These are phyloP conservation scores for Lyophyllum decastes DNA, from an alignment of 768 basidiomycete genomes.

Conservation along the genomic window DNA sequence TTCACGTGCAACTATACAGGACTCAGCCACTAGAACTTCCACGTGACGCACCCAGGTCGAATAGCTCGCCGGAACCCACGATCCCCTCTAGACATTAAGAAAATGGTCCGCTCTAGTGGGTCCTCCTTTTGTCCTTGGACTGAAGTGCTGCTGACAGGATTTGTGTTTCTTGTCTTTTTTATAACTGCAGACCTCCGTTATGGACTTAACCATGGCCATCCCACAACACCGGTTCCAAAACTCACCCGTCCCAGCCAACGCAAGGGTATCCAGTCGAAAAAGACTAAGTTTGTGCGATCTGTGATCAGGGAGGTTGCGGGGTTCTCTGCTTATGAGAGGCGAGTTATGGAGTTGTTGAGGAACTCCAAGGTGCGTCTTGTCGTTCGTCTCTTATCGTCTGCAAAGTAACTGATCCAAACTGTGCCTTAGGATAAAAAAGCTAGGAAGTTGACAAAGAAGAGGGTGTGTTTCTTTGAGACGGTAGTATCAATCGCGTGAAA, in stretches of 20 bases:
- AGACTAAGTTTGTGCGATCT: slow-evolving; percentile 92
- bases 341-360: slow-evolving; percentile 96
- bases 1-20: slow-evolving; percentile 55
- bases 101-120: slow-evolving; percentile 82
- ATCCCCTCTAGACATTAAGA: slow-evolving; percentile 57
- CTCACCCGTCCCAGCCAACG: slow-evolving; percentile 79
- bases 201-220: slow-evolving; percentile 87
- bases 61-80: slow-evolving; percentile 31
- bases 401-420: not conserved
- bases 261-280: slow-evolving; percentile 88
- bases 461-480: slow-evolving; percentile 58
- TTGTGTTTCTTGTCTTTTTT: not conserved
- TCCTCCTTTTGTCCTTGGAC: slow-evolving; percentile 8
- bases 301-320: slow-evolving; percentile 96
- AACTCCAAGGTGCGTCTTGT: slow-evolving; percentile 82
- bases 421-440: slow-evolving; percentile 91
- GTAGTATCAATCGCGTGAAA: not conserved
- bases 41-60: slow-evolving; percentile 32
- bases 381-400: not conserved
- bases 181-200: slow-evolving; percentile 67
- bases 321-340: slow-evolving; percentile 96
- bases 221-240: slow-evolving; percentile 83
- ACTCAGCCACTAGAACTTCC: slow-evolving; percentile 45
- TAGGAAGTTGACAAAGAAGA: slow-evolving; percentile 98
- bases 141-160: slow-evolving; percentile 8